A percentile compares a stretch with the other conserved stretches of the same genome.
phyloP scores from a whole-genome alignment of 257 asterid genomes.

The Rehmannia glutinosa region DNA sequence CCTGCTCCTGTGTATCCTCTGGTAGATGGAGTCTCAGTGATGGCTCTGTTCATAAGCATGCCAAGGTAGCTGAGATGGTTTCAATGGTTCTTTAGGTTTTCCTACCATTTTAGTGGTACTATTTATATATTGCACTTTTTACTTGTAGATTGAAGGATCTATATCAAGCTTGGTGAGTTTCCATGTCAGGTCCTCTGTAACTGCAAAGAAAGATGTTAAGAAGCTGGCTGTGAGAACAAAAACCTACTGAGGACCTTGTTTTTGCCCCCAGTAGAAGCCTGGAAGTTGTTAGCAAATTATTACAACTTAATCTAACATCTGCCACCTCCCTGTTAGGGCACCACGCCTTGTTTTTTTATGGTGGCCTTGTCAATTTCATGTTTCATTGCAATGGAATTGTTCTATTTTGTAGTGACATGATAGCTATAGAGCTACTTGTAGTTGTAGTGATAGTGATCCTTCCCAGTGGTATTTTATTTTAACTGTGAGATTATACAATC shows the following conservation, averaged over 20 bases:
- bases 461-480: too few relatives aligned
- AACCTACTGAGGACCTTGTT: too few relatives aligned
- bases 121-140: too few relatives aligned
- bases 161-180: conserved; percentile 40
- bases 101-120: too few relatives aligned
- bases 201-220: conserved; percentile 62
- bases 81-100: conserved; percentile 76
- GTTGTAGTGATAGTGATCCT: neutral
- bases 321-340: too few relatives aligned
- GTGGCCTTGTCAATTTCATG: neutral
- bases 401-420: neutral
- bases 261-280: too few relatives aligned
- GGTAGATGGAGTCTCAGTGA: conserved; percentile 62
- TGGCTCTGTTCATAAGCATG: too few relatives aligned
- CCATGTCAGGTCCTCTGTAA: conserved; percentile 19
- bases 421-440: neutral
- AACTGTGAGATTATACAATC: too few relatives aligned
- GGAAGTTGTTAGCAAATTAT: too few relatives aligned
- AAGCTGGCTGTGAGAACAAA: conserved; percentile 50
- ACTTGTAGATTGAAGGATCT: too few relatives aligned
- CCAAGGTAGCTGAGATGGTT: too few relatives aligned
- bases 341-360: too few relatives aligned
- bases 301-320: neutral
- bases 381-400: neutral
- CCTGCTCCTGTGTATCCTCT: conserved; percentile 84